Evolutionary conservation across 2,329 filamentous ascomycete species (phyloP), one percentile per base, ranked within the genome.

Genomic region (Monascus ruber): DNA sequence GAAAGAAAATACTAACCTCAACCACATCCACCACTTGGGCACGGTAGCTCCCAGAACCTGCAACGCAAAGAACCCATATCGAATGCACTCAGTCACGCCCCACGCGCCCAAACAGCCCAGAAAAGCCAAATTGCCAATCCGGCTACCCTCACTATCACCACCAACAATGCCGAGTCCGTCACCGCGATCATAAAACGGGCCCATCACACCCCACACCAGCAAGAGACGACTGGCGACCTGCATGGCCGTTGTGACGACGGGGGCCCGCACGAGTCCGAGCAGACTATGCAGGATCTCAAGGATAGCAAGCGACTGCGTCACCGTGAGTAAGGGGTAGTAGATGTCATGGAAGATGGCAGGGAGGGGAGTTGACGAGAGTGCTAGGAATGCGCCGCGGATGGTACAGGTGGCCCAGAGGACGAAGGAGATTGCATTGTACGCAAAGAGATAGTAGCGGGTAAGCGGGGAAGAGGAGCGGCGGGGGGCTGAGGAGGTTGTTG

Each of bases 1-100:
- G 9, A 40, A 27, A 37, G 28, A 28, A 31, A 24, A 32, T 38
- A 47, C 49, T 38, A 55, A 88, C 52, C 87, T 73, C 63, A 93
- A 68, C 83, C 86, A 94, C 31, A 77, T 78, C 57, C 94, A 73
- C 43, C 72, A 68, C 1, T 54, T 59, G 0, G 87, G 85, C 26
- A 83, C 76, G 43, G 65, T 76, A 72, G 46, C 52, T 28, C 51
- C 69, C 55, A 39, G 60, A 50, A 46, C 74, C 51, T 77, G 79
- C 53, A 87, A 72, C 29, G 84, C 83, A 60, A 96, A 96, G 72
- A 85, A 98, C 35, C 77, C 76, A 73, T 98, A 98, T 39, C 91
- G 81, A 53, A 95, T 82, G 38, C 94, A 83, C 68, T 98, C 91
- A 44, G 91, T 95, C 42, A 85, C 63, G 47, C 79, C 82, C 89